These are phyloP conservation scores for Vigna reflexopilosa DNA, from an alignment of 306 rosid species.

Conservation along the genomic window DNA sequence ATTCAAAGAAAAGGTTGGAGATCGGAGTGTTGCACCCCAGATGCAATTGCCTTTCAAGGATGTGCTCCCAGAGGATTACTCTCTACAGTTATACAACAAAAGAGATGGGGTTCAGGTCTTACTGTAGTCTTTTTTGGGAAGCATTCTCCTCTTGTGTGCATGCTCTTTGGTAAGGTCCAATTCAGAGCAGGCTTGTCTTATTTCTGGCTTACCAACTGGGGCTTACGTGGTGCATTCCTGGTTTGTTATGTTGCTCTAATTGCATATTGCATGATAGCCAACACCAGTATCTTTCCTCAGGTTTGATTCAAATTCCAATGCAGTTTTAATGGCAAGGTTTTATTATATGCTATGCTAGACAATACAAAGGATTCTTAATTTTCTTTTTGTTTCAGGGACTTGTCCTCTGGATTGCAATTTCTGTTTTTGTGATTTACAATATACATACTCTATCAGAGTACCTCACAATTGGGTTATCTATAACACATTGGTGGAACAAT, in stretches of 20 bases:
- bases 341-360: neutral
- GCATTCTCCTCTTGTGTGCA: slow-evolving; percentile 58
- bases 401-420: slow-evolving; percentile 47
- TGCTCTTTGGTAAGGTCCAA: slow-evolving; percentile 60
- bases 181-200: slow-evolving; percentile 58
- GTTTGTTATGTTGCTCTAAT: slow-evolving; percentile 62
- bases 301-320: slow-evolving; percentile 45
- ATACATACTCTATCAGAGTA: slow-evolving; percentile 50
- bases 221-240: slow-evolving; percentile 47
- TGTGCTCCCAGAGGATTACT: slow-evolving; percentile 65
- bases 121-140: slow-evolving; percentile 60
- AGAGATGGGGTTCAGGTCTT: slow-evolving; percentile 74
- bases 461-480: slow-evolving; percentile 50
- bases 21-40: slow-evolving; percentile 52
- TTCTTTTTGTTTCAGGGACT: slow-evolving; percentile 46
- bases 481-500: slow-evolving; percentile 82
- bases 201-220: slow-evolving; percentile 56
- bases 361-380: neutral
- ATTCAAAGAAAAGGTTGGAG: slow-evolving; percentile 75
- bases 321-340: neutral
- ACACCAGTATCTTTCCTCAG: slow-evolving; percentile 71
- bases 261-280: slow-evolving; percentile 66
- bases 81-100: slow-evolving; percentile 60
- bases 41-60: slow-evolving; percentile 65
- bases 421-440: slow-evolving; percentile 48